These are phyloP conservation scores for Blastomyces silverae DNA, from an alignment of 2,329 filamentous ascomycete genomes.

Conservation along the genomic window DNA sequence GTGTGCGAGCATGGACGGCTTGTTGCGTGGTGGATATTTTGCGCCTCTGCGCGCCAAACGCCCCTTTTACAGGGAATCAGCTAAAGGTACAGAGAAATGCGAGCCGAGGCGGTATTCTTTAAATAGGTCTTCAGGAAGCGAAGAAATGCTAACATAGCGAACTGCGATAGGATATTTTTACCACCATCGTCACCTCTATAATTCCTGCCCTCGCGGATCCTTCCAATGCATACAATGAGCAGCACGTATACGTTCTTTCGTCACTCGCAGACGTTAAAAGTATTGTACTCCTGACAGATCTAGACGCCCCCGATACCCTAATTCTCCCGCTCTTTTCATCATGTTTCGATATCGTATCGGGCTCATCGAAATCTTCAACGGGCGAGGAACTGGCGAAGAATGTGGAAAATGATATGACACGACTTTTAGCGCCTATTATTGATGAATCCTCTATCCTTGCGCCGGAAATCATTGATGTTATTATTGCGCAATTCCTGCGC, in stretches of 20 bases:
- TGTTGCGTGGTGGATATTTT: conserved; percentile 91
- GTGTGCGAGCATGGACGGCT: conserved; percentile 80
- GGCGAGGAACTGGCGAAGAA: conserved; percentile 86
- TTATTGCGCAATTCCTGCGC: conserved; percentile 91
- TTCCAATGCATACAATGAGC: conserved; percentile 80
- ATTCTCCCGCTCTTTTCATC: conserved; percentile 75
- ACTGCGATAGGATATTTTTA: conserved; percentile 72
- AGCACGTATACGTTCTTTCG: conserved; percentile 84
- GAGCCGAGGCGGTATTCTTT: conserved; percentile 13
- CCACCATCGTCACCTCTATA: conserved; percentile 73
- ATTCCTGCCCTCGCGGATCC: conserved; percentile 81
- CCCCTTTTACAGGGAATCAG: conserved; percentile 83
- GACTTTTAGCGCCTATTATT: conserved; percentile 74
- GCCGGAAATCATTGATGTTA: conserved; percentile 76
- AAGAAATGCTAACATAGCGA: conserved; percentile 18
- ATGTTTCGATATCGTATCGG: conserved; percentile 87
- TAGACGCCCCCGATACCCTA: conserved; percentile 72
- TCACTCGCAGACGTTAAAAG: conserved; percentile 92
- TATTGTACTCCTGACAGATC: conserved; percentile 81
- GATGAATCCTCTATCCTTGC: conserved; percentile 77
- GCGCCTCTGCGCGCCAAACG: conserved; percentile 85
- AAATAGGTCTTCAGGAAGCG: background rate
- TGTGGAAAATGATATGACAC: conserved; percentile 85
- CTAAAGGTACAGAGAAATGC: conserved; percentile 60
- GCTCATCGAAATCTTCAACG: conserved; percentile 63